These are phyloP conservation scores for Bipolaris sorokiniana DNA, from an alignment of 2,329 filamentous ascomycete genomes.

Conservation along the genomic window DNA sequence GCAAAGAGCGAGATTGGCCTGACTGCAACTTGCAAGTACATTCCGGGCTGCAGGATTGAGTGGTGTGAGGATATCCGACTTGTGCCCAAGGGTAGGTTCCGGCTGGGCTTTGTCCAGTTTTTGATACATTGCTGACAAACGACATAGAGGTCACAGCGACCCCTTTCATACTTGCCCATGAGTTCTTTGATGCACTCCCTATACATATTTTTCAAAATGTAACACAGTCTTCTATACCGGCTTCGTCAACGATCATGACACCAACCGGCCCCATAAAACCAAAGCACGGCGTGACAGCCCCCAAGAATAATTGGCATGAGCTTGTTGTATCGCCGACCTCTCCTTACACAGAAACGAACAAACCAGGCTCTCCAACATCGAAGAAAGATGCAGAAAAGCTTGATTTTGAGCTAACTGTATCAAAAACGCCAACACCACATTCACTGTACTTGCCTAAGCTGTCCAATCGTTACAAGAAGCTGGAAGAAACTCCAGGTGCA, in stretches of 20 bases:
- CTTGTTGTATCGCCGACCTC: constrained; percentile 52
- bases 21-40: constrained; percentile 77
- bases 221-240: constrained; percentile 49
- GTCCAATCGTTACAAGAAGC: constrained; percentile 76
- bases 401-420: constrained; percentile 87
- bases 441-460: constrained; percentile 83
- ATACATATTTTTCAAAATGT: constrained; percentile 93
- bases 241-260: constrained; percentile 52
- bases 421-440: constrained; percentile 77
- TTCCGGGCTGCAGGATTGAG: constrained; percentile 70
- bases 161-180: constrained; percentile 94
- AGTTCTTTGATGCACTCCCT: constrained; percentile 97
- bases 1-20: constrained; percentile 75
- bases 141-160: constrained; percentile 68
- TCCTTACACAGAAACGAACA: constrained; percentile 51
- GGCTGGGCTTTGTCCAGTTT: constrained; percentile 3
- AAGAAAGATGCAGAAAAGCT: constrained; percentile 53
- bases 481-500: constrained; percentile 71
- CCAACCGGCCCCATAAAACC: constrained; percentile 58
- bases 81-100: constrained; percentile 69
- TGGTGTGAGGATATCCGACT: constrained; percentile 91
- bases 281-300: constrained; percentile 44
- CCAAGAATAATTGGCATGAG: constrained; percentile 51
- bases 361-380: constrained; percentile 15
- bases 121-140: constrained; percentile 21